Evolutionary conservation across 495 filamentous ascomycete species (phyloP).

Genomic region (Talaromyces thailandensis): DNA sequence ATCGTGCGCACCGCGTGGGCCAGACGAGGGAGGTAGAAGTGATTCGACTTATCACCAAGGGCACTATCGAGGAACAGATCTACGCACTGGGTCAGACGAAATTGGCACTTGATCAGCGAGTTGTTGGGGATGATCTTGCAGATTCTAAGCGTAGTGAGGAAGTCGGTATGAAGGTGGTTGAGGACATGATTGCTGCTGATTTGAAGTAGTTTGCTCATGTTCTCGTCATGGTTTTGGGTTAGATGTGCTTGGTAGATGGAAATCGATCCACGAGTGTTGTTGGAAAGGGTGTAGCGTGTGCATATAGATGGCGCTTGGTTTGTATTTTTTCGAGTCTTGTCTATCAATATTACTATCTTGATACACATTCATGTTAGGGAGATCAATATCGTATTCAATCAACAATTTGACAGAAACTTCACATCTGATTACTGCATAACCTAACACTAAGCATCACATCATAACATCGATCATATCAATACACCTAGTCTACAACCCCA

Average conservation of each 20-base stretch:
- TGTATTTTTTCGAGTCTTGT: not conserved
- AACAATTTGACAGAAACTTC: not conserved
- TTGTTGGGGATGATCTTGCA: conserved; percentile 52
- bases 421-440: not conserved
- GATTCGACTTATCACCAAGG: conserved; percentile 66
- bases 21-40: conserved; percentile 87
- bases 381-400: too few species aligned
- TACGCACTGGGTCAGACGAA: conserved; percentile 84
- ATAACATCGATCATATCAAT: not conserved
- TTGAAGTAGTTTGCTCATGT: too few species aligned
- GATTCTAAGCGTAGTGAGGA: conserved; percentile 44
- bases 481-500: conserved; percentile 2
- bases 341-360: not conserved
- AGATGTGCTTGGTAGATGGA: not conserved
- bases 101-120: conserved; percentile 79
- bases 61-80: conserved; percentile 90
- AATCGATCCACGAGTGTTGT: not conserved
- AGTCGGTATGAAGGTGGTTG: conserved; percentile 50
- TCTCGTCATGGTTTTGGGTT: not conserved
- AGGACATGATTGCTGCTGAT: conserved; percentile 48
- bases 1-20: conserved; percentile 89
- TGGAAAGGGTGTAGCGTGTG: not conserved
- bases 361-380: not conserved
- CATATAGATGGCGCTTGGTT: not conserved
- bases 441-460: too few species aligned